Evolutionary conservation across 768 basidiomycete species (phyloP), one percentile per base, ranked within the genome.

Genomic region (Coprinopsis strossmayeri): DNA sequence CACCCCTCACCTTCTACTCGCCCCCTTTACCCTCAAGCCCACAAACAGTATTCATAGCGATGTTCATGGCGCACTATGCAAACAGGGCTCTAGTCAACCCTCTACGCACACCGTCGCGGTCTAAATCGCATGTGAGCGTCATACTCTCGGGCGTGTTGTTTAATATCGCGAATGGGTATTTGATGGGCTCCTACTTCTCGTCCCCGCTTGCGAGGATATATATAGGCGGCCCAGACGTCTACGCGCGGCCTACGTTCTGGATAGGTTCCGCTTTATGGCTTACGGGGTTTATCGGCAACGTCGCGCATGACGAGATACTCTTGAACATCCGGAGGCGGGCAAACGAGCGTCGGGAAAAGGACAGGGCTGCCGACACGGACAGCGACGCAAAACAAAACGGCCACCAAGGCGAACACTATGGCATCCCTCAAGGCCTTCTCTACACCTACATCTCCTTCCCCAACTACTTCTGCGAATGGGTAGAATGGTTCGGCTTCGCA

Each of bases 401-500:
- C 9, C 50, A 21, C 11, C 56, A 61, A 20, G 64, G 62, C 34
- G 77, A 81, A 42, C 72, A 88, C 64, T 91, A 91, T 60, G 82
- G 82, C 3, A 83, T 93, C 51, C 92, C 95, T 0, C 76, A 84
- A 44, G 90, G 87, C 0, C 75, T 79, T 18, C 68, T 95, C 15
- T 96, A 87, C 71, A 57, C 63, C 35, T 83, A 78, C 59, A 70
- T 97, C 57, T 91, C 91, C 4, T 95, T 84, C 68, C 95, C 95
- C 9, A 92, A 96, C 64, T 98, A 97, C 68, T 68, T 91, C 17
- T 91, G 85, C 66, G 95, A 97, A 62, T 98, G 95, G 95, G 50
- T 86, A 48, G 95, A 98, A 66, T 98, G 94, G 93, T 55, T 80
- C 9, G 91, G 88, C 5, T 97, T 85, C 63, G 86, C 90, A 1